Base-by-base conservation (phyloP, 805 yeast species). In the Pichia gijzeniarum region DNA sequence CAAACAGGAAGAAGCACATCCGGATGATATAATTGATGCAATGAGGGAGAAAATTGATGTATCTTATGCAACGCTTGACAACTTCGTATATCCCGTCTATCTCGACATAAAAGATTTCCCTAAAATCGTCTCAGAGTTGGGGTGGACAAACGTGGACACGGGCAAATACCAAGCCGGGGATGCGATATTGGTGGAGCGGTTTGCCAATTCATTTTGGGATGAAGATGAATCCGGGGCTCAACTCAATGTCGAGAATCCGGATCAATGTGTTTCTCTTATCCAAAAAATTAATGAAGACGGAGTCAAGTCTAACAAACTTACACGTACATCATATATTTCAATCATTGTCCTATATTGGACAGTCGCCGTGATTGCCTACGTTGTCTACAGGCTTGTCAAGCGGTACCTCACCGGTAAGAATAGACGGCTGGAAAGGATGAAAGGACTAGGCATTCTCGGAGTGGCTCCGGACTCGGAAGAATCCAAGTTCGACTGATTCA, bases 31-130 rank as follows among this genome's bases (percentile, higher is more conserved):
- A 8, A 67, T 76, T 17, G 54, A 65, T 16, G 80, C 70, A 14
- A 61, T 80, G 71, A 69, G 78, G 45, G 74, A 73, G 48, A 67
- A 80, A 17, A 73, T 79, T 4, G 71, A 71, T 28, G 68, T 73
- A 47, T 71, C 54, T 3, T 61, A 53, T 39, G 41, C 45, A 9
- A 28, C 35, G 1, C 46, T 49, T 19, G 70, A 50, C 60, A 71
- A 60, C 61, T 67, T 46, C 61, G 67, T 53, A 64, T 71, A 42
- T 67, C 72, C 33, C 49, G 75, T 38, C 59, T 80, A 70, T 52
- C 51, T 81, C 12, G 87, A 84, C 55, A 51, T 78, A 17, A 58
- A 70, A 2, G 63, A 68, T 17, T 37, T 55, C 5, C 34, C 44
- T 3, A 14, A 43, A 2, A 38, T 57, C 9, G 41, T 43, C 1